Conservation (phyloP, 495 filamentous ascomycete genomes). For the Xylaria castorea region DNA sequence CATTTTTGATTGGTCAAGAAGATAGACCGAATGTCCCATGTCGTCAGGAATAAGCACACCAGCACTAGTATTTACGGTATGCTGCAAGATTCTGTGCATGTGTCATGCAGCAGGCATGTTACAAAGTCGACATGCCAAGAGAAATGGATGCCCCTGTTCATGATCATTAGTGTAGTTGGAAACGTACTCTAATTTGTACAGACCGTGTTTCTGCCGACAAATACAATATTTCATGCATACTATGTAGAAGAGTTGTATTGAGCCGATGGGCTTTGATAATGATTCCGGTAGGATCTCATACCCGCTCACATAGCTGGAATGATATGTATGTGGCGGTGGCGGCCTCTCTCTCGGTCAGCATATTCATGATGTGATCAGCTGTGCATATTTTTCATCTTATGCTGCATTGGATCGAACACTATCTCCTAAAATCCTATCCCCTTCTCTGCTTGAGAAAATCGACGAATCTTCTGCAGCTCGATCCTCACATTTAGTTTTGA, state of each 20-base stretch:
- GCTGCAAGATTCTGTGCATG: constrained; percentile 10
- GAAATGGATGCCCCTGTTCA: not conserved
- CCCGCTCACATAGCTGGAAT: not conserved
- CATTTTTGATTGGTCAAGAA: not conserved
- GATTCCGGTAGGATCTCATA: not conserved
- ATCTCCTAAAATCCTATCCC: not conserved
- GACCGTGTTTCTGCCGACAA: not conserved
- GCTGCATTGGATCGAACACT: not conserved
- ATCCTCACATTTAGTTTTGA: not conserved
- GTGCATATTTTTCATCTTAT: not conserved
- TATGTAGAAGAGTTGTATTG: not conserved
- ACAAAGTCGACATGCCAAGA: not conserved
- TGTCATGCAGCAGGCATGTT: not conserved
- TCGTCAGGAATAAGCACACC: not conserved
- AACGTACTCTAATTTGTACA: not conserved
- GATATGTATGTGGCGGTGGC: not conserved
- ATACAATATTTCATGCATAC: too few species aligned
- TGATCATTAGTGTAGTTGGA: not conserved
- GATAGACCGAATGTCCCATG: not conserved
- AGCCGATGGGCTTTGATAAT: not conserved
- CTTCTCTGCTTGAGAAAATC: not conserved
- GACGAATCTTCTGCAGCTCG: not conserved
- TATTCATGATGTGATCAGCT: not conserved
- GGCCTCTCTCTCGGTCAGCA: constrained; percentile 6
- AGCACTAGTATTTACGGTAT: not conserved